Base-by-base conservation (phyloP, 768 basidiomycete genomes). In the Pisolithus sp. region DNA sequence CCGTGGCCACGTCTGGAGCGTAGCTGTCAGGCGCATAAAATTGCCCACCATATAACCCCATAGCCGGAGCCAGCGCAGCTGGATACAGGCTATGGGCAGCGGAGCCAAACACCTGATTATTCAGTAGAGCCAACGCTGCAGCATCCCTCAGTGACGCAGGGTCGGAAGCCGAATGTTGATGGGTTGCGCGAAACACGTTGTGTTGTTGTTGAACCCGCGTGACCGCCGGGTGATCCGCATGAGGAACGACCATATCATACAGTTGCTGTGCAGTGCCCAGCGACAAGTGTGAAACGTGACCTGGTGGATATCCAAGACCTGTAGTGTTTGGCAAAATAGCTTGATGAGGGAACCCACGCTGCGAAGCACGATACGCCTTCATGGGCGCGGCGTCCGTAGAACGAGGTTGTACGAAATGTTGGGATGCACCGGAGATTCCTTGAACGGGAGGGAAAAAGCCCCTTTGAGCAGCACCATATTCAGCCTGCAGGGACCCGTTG, bases 121-220 rank as follows among this genome's bases (percentile, higher is more conserved):
- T 79, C 58, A 89, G 69, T 53, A 89, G 61, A 30, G 85, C 80
- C 44, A 89, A 67, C n/a, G 82, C 66, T 31, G 82, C 76, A 37
- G 80, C 82, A 59, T 90, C 89, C 45, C 88, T 80, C 37, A 89
- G 73, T 8, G 82, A 77, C 31, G 87, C 85, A 4, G 88, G 89
- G 62, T 91, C 89, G 2, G 88, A 89, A 4, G 86, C 79, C 34
- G 88, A 90, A 67, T 91, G 88, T 56, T 90, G 89, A 65, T 91
- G 88, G 23, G 78, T 80, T 24, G 73, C 75, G 36, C 86, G 84
- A 72, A 86, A 89, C 42, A 76, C 76, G 58, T 81, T 82, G 62
- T 83, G 84, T 62, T 88, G 87, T 59, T 89, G 86, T 65, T 90
- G 88, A 46, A 88, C 81, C 57, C 86, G 86, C 47, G 80, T 76